These are phyloP conservation scores for Volvariella volvacea DNA, from an alignment of 1,284 basidiomycete species.

Conservation along the genomic window DNA sequence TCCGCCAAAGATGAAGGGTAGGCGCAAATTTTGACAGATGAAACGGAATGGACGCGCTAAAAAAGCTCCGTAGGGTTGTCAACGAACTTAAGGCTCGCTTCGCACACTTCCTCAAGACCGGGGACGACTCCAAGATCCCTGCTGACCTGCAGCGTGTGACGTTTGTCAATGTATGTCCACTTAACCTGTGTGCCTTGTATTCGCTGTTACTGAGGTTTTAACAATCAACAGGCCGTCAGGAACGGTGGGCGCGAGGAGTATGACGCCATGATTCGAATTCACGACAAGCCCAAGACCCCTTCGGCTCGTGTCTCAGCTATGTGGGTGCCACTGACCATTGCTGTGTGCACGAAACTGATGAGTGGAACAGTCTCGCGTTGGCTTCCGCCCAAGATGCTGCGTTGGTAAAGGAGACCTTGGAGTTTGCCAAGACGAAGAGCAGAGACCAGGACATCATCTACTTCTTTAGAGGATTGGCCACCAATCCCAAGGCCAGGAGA, in stretches of 20 bases:
- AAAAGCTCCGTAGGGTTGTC: slow-evolving; percentile 47
- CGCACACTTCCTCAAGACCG: slow-evolving; percentile 60
- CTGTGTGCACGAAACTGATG: slow-evolving; percentile 1
- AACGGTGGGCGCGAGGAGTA: slow-evolving; percentile 78
- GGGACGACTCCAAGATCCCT: slow-evolving; percentile 78
- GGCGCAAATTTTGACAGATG: slow-evolving; percentile 8
- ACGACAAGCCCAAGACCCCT: slow-evolving; percentile 71
- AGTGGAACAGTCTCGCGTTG: slow-evolving; percentile 31
- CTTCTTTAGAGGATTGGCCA: slow-evolving; percentile 39
- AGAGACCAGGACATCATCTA: slow-evolving; percentile 63
- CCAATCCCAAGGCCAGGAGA: slow-evolving; percentile 38
- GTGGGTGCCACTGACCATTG: slow-evolving; percentile 28
- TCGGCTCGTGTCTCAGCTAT: slow-evolving; percentile 64
- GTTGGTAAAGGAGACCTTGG: slow-evolving; percentile 53
- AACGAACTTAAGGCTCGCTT: slow-evolving; percentile 75
- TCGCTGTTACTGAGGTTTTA: slow-evolving; percentile 4
- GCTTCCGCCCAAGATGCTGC: slow-evolving; percentile 35
- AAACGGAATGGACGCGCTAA: neutral
- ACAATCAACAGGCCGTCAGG: slow-evolving; percentile 46
- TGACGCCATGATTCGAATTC: slow-evolving; percentile 65
- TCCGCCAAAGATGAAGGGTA: slow-evolving; percentile 55
- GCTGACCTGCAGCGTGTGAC: slow-evolving; percentile 60
- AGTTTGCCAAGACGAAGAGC: slow-evolving; percentile 47
- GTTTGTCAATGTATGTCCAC: slow-evolving; percentile 39
- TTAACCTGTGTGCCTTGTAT: neutral